Conservation (phyloP, 2,329 filamentous ascomycete genomes). For the Ophiostoma australiae region DNA sequence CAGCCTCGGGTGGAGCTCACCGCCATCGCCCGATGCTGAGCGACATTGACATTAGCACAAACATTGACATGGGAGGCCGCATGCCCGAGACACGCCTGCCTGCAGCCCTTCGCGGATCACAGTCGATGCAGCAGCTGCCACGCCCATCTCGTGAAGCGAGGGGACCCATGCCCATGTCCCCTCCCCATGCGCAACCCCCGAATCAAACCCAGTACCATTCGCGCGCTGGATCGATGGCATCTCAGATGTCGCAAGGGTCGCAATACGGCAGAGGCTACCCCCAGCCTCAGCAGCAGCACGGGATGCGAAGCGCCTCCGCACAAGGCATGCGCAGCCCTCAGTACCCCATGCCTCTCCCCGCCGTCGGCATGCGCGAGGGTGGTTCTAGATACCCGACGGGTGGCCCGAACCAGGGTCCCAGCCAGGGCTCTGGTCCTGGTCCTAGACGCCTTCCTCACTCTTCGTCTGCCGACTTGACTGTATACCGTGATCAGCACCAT, state of each 20-base stretch:
- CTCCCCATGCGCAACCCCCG: neutral
- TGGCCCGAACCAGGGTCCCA: neutral
- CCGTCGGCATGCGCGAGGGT: neutral
- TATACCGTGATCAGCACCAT: constrained; percentile 10
- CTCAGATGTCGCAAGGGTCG: neutral
- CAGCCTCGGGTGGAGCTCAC: neutral
- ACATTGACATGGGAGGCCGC: constrained; percentile 7
- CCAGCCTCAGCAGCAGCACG: neutral
- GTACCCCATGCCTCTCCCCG: neutral
- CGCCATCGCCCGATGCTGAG: constrained; percentile 8
- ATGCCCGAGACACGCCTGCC: constrained; percentile 16
- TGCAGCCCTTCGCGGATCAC: constrained; percentile 1
- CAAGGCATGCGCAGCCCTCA: constrained; percentile 11
- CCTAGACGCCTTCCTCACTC: neutral
- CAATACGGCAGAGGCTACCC: neutral
- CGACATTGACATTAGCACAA: neutral
- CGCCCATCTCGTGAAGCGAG: constrained; percentile 9
- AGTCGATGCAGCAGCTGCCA: constrained; percentile 24
- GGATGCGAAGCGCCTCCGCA: constrained; percentile 8
- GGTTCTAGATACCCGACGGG: neutral
- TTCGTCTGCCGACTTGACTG: constrained; percentile 9
- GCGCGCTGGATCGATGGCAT: constrained; percentile 17
- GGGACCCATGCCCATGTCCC: neutral
- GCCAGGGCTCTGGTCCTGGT: neutral
- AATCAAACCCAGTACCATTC: constrained; percentile 9